These are phyloP conservation scores for Termitomyces sp. DNA, from an alignment of 768 basidiomycete species.

Conservation along the genomic window DNA sequence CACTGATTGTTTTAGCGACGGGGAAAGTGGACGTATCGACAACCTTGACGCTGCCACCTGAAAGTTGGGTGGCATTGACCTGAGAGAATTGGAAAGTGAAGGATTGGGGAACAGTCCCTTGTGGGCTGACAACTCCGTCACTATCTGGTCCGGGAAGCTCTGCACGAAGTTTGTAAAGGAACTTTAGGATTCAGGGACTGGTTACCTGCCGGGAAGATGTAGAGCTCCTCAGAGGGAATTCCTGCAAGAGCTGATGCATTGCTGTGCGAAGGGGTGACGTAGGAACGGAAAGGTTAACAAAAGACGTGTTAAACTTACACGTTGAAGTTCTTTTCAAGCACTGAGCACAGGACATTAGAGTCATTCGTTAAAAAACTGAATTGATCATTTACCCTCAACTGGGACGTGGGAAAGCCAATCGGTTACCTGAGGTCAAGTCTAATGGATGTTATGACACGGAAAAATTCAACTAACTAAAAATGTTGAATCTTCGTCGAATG, in stretches of 20 bases:
- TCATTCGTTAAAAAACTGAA: not conserved
- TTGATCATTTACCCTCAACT: conserved; percentile 29
- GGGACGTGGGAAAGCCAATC: conserved; percentile 53
- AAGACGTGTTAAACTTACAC: conserved; percentile 15
- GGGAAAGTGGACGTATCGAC: conserved; percentile 49
- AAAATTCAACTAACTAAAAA: conserved; percentile 32
- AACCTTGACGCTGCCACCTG: conserved; percentile 46
- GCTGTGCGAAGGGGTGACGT: conserved; percentile 6
- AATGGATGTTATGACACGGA: not conserved
- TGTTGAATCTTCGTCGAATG: conserved; percentile 47
- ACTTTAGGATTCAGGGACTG: not conserved
- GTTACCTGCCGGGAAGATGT: conserved; percentile 45
- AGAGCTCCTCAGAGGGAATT: conserved; percentile 40
- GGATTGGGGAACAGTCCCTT: conserved; percentile 37
- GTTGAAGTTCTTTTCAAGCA: conserved; percentile 50
- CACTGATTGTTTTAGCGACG: conserved; percentile 45
- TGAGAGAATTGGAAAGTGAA: conserved; percentile 45
- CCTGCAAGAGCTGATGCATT: conserved; percentile 32
- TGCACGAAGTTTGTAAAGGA: conserved; percentile 9
- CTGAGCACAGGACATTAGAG: conserved; percentile 12
- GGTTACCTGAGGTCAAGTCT: conserved; percentile 28
- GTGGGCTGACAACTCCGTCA: conserved; percentile 31
- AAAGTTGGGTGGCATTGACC: conserved; percentile 33
- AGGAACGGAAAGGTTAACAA: not conserved
- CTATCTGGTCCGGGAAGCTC: conserved; percentile 30